Base-by-base conservation (phyloP, 768 basidiomycete species). In the Macrolepiota fuliginosa region DNA sequence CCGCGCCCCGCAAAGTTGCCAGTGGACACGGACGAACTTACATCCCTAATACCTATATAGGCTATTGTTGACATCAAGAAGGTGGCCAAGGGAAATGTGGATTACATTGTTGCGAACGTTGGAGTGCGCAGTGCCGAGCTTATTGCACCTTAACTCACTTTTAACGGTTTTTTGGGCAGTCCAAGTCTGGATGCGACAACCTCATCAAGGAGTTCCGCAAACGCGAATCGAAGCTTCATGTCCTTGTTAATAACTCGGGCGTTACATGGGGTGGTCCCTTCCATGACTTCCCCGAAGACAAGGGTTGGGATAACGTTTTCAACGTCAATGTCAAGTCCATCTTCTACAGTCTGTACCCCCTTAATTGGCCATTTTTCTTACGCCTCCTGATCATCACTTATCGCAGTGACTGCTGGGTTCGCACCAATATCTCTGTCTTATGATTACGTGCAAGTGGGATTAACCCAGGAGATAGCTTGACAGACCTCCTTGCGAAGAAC, bases 221-320 rank as follows among this genome's bases (percentile, higher is more conserved):
- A 65, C 83, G 82, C 56, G 91, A 92, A 71, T 73, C 70, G 62
- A 91, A 88, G 64, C 78, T 96, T 0, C 89, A 95, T 66, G 87
- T 94, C 55, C 83, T 95, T 5, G 83, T 94, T 47, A 94, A 92
- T 73, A 94, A 93, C 73, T 89, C 89, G 9, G 92, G 92, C 6
- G 85, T 84, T 27, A 81, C 89, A 17, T 93, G 91, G 92, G 91
- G 90, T 17, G 85, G 87, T 7, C 79, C 85, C 0, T 91, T 81
- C 70, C 76, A 83, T 10, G 79, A 87, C 65, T 84, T 90, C 63
- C 91, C 91, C 0, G 92, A 94, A 72, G 85, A 85, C 65, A 87
- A 86, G 65, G 92, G 93, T 1, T 94, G 93, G 93, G 92, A 94
- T 65, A 87, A 88, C 37, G 79, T 94, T 40, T 83, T 94, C 70